Evolutionary conservation across 2,329 filamentous ascomycete genomes (phyloP).

Genomic region (Pseudocercospora cruenta): DNA sequence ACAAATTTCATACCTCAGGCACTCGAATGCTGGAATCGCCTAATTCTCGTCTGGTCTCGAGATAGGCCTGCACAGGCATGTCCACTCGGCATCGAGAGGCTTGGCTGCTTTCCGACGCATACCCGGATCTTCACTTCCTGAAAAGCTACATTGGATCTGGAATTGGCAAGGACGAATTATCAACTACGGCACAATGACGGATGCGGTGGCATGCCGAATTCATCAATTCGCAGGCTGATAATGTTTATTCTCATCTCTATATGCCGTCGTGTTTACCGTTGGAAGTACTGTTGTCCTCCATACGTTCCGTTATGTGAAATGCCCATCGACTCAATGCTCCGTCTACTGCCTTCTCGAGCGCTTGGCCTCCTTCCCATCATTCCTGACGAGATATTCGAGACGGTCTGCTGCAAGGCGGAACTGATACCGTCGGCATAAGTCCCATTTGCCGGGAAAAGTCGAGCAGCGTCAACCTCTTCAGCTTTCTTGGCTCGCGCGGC

Average conservation of each 20-base stretch:
- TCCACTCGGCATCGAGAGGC: neutral
- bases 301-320: constrained; percentile 1
- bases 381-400: neutral
- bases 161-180: neutral
- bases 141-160: neutral
- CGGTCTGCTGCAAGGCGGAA: neutral
- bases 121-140: neutral
- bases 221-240: neutral
- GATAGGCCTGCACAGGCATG: neutral
- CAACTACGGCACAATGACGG: neutral
- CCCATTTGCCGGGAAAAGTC: constrained; percentile 50
- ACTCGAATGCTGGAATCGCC: too few relatives aligned
- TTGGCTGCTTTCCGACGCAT: neutral
- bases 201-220: neutral
- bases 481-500: constrained; percentile 15
- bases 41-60: too few relatives aligned
- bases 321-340: neutral
- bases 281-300: neutral
- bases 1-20: too few relatives aligned
- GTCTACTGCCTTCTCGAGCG: neutral
- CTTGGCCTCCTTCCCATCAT: constrained; percentile 3
- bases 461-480: constrained; percentile 53
- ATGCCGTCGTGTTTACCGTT: neutral
- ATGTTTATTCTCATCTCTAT: neutral
- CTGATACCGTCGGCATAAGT: neutral